Evolutionary conservation across 108 stramenopile species (phyloP), one percentile per base, ranked within the genome.

Genomic region (Cyclotella kingstonii): DNA sequence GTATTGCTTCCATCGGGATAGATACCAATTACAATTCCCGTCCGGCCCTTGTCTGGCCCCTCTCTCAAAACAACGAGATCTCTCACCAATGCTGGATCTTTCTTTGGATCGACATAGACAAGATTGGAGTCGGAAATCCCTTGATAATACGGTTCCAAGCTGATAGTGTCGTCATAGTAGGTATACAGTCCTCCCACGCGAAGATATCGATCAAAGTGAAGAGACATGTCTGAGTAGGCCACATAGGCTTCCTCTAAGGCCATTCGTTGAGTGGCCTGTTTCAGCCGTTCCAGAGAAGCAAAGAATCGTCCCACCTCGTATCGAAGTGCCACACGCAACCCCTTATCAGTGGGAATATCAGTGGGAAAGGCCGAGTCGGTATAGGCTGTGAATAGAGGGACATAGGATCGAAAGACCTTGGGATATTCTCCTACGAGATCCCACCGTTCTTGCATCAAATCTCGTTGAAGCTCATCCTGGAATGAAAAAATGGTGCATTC

Each of bases 361-460:
- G 84, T 74, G 17, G 87, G 85, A 65, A 92, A 92, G 3, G 90
- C 90, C 4, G 85, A 81, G 51, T 92, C 87, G 2, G 90, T 92
- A 54, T 84, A 92, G 17, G 86, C 77, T 10, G 90, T 92, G 55
- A 92, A 83, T n/a, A 92, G 49, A 9, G 84, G 84, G n/a, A 92
- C 87, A 47, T 79, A 92, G 2, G 85, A 86, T 29, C 90, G 79
- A 8, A 92, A 53, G 55, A 86, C 84, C 2, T 71, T 64, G 1
- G 90, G 90, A 70, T 92, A 92, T 38, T 43, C 33, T 54, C 78
- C 82, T 10, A 92, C 82, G 1, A 86, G 53, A 56, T 88, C 90
- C 81, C 87, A 92, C 63, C 86, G 81, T 78, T 92, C 87, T 68
- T 92, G 90, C 90, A 92, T 92, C 44, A 92, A 72, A 64, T 92